Conservation (phyloP, 129 eudicot genomes). For the Lactuca saligna region DNA sequence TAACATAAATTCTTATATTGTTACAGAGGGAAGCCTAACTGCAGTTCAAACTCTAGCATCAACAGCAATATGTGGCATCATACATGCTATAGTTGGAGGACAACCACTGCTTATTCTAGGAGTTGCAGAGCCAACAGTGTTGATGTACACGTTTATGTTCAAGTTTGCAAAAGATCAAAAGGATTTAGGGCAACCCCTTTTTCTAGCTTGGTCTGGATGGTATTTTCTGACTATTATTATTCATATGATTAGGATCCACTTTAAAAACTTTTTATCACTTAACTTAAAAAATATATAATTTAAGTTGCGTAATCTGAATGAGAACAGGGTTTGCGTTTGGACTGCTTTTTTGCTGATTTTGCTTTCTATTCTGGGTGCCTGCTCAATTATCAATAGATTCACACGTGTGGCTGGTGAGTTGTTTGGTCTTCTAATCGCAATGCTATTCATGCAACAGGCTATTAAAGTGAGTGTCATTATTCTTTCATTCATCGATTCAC, state of each 20-base stretch:
- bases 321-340: constrained; percentile 96
- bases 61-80: constrained; percentile 87
- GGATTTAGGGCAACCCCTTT: constrained; percentile 83
- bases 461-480: constrained; percentile 58
- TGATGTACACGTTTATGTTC: constrained; percentile 97
- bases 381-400: constrained; percentile 92
- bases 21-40: constrained; percentile 78
- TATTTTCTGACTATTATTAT: constrained; percentile 34
- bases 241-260: constrained; percentile 9
- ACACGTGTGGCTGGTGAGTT: constrained; percentile 96
- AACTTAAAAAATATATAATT: neutral
- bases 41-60: constrained; percentile 98
- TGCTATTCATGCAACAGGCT: constrained; percentile 99
- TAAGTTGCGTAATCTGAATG: constrained; percentile 17
- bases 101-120: constrained; percentile 94
- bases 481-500: constrained; percentile 1
- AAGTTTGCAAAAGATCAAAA: constrained; percentile 84
- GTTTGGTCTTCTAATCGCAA: constrained; percentile 92
- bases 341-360: constrained; percentile 91
- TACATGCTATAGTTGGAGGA: constrained; percentile 93
- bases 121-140: constrained; percentile 95
- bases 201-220: constrained; percentile 98
- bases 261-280: neutral
- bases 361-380: constrained; percentile 89
- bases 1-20: neutral